phyloP scores from a whole-genome alignment of 768 basidiomycete genomes.

The Tylopilus subfusipes region DNA sequence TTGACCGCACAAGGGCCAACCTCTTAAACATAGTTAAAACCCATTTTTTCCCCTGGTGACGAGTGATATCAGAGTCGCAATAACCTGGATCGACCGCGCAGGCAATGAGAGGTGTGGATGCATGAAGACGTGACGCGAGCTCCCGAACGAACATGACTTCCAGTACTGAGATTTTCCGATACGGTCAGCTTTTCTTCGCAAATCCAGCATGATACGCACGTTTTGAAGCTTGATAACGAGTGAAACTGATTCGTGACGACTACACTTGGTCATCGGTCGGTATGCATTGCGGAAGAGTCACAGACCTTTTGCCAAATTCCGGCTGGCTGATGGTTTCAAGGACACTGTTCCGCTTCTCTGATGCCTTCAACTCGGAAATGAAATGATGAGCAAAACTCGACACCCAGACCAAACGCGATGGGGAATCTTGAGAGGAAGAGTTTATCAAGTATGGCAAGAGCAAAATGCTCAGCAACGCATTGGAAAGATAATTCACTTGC shows the following conservation, averaged over 20 bases:
- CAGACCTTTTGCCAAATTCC: constrained; percentile 22
- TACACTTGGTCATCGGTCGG: not conserved
- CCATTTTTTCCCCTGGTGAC: constrained; percentile 5
- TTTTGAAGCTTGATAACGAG: constrained; percentile 27
- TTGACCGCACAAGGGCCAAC: constrained; percentile 24
- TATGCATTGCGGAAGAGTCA: not conserved
- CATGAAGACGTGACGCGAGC: constrained; percentile 27
- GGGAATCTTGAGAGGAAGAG: constrained; percentile 18
- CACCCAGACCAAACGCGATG: constrained; percentile 29
- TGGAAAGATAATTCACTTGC: constrained; percentile 36
- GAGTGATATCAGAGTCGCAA: constrained; percentile 30
- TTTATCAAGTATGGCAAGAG: constrained; percentile 33
- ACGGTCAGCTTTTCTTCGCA: not conserved
- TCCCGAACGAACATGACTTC: constrained; percentile 34
- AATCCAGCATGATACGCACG: constrained; percentile 12
- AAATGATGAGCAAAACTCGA: constrained; percentile 31
- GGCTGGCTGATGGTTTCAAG: constrained; percentile 23
- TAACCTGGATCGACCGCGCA: constrained; percentile 33
- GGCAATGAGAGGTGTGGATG: constrained; percentile 20
- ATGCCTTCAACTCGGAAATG: not conserved
- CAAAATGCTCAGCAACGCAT: constrained; percentile 31
- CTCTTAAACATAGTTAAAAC: not conserved
- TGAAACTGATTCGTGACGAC: constrained; percentile 1
- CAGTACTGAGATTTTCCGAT: constrained; percentile 20
- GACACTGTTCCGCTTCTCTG: constrained; percentile 14